Percentiles rank a stretch among this genome's conserved stretches.
Conservation (phyloP, 345 rosid genomes). For the Turnera subulata region DNA sequence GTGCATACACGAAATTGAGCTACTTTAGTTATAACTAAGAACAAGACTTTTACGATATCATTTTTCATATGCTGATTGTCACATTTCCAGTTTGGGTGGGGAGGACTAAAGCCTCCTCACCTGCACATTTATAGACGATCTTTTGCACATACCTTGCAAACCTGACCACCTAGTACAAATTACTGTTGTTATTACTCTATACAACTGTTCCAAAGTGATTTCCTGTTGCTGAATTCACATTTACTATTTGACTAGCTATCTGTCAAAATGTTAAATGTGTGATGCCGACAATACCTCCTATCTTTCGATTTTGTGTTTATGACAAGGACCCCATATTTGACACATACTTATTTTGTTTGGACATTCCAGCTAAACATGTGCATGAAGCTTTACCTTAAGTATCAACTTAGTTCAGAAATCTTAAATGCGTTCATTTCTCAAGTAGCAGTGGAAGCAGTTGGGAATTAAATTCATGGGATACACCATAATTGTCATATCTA, state of each 20-base stretch:
- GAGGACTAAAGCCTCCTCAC: too few species aligned
- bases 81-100: too few species aligned
- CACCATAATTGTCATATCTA: not conserved
- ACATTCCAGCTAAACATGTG: conserved; percentile 9
- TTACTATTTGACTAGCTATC: not conserved
- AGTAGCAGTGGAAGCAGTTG: not conserved
- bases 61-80: too few species aligned
- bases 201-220: not conserved
- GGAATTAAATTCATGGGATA: not conserved
- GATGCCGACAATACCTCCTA: conserved; percentile 18
- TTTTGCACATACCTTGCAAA: too few species aligned
- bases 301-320: not conserved
- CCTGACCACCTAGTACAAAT: too few species aligned
- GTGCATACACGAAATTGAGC: too few species aligned
- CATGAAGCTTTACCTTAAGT: not conserved
- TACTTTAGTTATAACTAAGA: too few species aligned
- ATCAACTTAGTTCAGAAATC: not conserved
- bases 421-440: conserved; percentile 4
- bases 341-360: conserved; percentile 13
- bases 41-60: too few species aligned
- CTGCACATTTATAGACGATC: too few species aligned
- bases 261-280: conserved; percentile 11
- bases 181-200: too few species aligned
- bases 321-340: conserved; percentile 22
- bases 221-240: not conserved